A percentile compares a stretch with the other conserved stretches of the same genome.
Conservation (phyloP, 2,329 filamentous ascomycete genomes). For the Penicillium sp. region DNA sequence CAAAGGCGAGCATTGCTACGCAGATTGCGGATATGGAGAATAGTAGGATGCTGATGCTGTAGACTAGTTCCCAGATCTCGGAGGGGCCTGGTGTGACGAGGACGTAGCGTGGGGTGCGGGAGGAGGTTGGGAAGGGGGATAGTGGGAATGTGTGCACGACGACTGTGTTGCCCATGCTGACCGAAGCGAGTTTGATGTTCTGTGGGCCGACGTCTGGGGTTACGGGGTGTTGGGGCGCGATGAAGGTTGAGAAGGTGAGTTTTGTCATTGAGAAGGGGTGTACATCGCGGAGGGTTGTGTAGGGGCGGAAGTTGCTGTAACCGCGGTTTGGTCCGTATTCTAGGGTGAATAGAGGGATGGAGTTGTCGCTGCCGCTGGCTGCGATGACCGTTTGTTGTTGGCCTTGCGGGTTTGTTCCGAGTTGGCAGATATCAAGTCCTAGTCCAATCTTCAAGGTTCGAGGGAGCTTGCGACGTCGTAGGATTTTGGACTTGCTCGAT, state of each 20-base stretch:
- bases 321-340: conserved; percentile 57
- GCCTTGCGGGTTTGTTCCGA: conserved; percentile 58
- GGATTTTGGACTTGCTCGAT: conserved; percentile 43
- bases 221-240: conserved; percentile 50
- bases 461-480: conserved; percentile 60
- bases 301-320: conserved; percentile 50
- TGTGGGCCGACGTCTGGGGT: conserved; percentile 51
- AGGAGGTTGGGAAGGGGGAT: conserved; percentile 42
- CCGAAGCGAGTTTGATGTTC: conserved; percentile 74
- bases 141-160: conserved; percentile 78
- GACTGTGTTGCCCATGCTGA: conserved; percentile 75
- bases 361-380: conserved; percentile 74
- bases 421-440: conserved; percentile 71
- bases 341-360: conserved; percentile 73
- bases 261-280: conserved; percentile 61
- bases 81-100: conserved; percentile 60
- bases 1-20: conserved; percentile 58
- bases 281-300: conserved; percentile 54
- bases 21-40: conserved; percentile 63
- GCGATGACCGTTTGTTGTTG: conserved; percentile 78
- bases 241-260: conserved; percentile 51
- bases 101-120: conserved; percentile 63
- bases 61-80: conserved; percentile 52
- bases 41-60: conserved; percentile 57
- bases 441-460: conserved; percentile 70